Base-by-base conservation (phyloP, 1,284 basidiomycete species). In the Heterobasidion irregulare region DNA sequence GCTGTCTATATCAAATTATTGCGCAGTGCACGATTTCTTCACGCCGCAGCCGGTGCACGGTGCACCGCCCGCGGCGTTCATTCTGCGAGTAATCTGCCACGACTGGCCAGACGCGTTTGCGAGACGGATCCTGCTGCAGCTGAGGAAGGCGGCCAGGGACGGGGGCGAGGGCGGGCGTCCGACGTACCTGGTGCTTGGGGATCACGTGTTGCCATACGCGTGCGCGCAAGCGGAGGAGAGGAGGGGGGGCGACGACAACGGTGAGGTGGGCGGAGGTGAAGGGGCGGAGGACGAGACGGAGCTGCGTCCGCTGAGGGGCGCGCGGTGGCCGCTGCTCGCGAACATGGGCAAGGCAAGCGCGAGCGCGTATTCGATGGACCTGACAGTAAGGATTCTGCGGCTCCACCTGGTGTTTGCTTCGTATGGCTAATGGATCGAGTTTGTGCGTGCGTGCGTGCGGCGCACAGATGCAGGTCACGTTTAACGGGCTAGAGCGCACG, bases 401-500 rank as follows among this genome's bases (percentile, higher is more conserved):
- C 32, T 16, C 10, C 12, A 9, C 9, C 8, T 32, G 1, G 13
- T 18, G 35, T 19, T 18, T 4, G 5, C 32, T 2, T 50, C 44
- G 19, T 9, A 10, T 5, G 4, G 26, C 26, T 26, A 52, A 13
- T 45, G 12, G 26, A 26, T 26, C 26, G 26, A 26, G 26, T 26
- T 26, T 26, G 26, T 9, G n/a, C 35, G 32, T 35, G 43, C 45
- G 57, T 49, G 56, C 50, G 36, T 36, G 6, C 33, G 26, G 36
- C 54, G 10, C 8, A 0, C 56, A 88, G 86, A 89, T 89, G 86
- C 82, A 85, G 64, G 76, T 75, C 6, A 78, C 75, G 55, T 84
- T 88, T 68, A 87, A 87, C 57, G 75, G 81, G 4, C 83, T 86
- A 60, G 86, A 89, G 60, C 76, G 86, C 9, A 89, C 86, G 0